Percentiles rank a stretch among this genome's conserved stretches.
These are phyloP conservation scores for Suillus bovinus DNA, from an alignment of 768 basidiomycete genomes.

Conservation along the genomic window DNA sequence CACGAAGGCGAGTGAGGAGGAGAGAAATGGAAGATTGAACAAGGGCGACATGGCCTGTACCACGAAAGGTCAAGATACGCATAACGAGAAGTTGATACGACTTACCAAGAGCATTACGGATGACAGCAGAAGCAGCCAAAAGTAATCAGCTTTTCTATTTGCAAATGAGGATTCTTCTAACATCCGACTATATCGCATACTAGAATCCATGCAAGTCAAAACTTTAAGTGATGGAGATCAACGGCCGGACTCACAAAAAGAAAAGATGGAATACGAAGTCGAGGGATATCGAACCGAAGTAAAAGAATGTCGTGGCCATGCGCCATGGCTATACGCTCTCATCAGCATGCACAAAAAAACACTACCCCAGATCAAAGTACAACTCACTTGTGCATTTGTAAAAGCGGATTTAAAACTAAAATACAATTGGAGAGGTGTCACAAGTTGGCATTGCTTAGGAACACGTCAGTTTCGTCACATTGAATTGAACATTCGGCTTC, in stretches of 20 bases:
- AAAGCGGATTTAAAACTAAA: constrained; percentile 89
- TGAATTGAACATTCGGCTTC: constrained; percentile 33
- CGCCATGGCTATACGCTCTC: constrained; percentile 73
- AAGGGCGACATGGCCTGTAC: constrained; percentile 76
- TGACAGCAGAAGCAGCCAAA: constrained; percentile 89
- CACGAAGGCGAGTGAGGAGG: constrained; percentile 89
- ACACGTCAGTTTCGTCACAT: constrained; percentile 8
- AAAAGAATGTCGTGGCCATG: constrained; percentile 88
- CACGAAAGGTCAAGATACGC: constrained; percentile 8
- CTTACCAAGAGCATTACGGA: constrained; percentile 83
- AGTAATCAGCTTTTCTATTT: constrained; percentile 89
- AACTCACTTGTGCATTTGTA: constrained; percentile 71
- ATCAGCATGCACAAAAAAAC: constrained; percentile 15
- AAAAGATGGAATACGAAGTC: constrained; percentile 98
- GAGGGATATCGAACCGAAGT: constrained; percentile 90
- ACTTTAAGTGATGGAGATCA: not conserved
- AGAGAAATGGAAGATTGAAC: constrained; percentile 91
- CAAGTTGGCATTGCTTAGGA: constrained; percentile 84
- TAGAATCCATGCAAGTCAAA: constrained; percentile 29
- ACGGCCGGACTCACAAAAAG: constrained; percentile 78
- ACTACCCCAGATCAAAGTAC: constrained; percentile 3
- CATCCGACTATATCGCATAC: constrained; percentile 97
- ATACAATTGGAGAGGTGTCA: constrained; percentile 90
- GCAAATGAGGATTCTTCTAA: constrained; percentile 96
- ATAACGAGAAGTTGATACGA: not conserved